Base-by-base conservation (phyloP, 2,329 filamentous ascomycete species). In the Venturia nashicola region DNA sequence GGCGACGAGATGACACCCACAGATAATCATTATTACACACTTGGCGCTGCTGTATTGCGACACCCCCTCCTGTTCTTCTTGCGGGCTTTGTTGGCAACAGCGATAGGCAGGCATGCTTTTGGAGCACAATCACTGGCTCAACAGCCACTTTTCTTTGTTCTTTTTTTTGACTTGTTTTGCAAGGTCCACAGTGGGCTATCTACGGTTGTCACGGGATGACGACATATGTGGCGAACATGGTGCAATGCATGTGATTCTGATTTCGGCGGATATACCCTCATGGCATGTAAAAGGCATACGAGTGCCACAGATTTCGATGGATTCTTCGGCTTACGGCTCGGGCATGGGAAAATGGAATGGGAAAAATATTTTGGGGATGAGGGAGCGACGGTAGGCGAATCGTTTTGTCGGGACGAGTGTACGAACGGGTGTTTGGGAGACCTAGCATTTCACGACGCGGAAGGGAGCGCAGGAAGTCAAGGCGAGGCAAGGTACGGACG, bases 211-310 rank as follows among this genome's bases (percentile, higher is more conserved):
- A 51, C 51, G 51, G 18, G 32, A 34, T 18, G 51, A 57, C 14
- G 40, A 42, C 40, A 42, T 14, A 36, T 12, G 39, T 9, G 51
- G 51, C 27, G 27, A 36, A 57, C 14, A 57, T 36, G 51, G 51
- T 9, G 23, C 18, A 57, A 5, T 12, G 2, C 46, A 51, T 16
- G 46, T 27, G 46, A 51, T 27, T 51, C 46, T 39, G 46, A 27
- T 51, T 27, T 57, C 27, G 51, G 51, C 51, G 51, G 51, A 57
- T 57, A 57, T 57, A 57, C 51, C 51, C 51, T 57, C 51, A 57
- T 57, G 51, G 51, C 51, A 57, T 36, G 51, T 36, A 57, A 39
- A 39, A 57, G 27, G 51, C 51, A 57, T n/a, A 57, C 27, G 32
- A 57, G 27, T 57, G 51, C 51, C 51, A 57, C 51, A 36, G 51